Evolutionary conservation across 2,329 filamentous ascomycete species (phyloP), one percentile per base, ranked within the genome.

Genomic region (Alternaria ethzedia): DNA sequence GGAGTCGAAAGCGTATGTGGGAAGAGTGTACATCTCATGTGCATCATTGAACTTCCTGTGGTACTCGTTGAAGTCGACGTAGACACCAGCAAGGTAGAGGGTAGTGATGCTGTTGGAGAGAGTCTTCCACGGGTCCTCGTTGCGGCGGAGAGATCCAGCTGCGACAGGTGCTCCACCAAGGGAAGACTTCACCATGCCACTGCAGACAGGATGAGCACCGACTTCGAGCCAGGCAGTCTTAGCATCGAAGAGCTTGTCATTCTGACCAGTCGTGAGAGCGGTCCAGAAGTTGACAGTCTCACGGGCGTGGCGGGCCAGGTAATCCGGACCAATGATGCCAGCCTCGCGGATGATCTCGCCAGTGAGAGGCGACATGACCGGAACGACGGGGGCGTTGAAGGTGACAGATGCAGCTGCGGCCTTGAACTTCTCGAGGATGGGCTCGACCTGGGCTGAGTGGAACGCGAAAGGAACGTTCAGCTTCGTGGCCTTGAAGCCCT

Each of bases 171-270:
- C 80, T 6, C 81, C 78, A 25, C 86, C 86, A 57, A 91, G 84
- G 5, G 86, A 88, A 15, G 87, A 85, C 81, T 90, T 90, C 67
- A 92, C 85, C 85, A 93, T 89, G 63, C 86, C 86, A 47, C 86
- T 85, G 78, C 88, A 91, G 13, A 93, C 86, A 0, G 90, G 90
- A 71, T 92, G 89, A 41, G 91, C 90, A n/a, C 91, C 91, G 66
- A 93, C 81, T 76, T 94, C 91, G 59, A 94, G 82, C 87, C 88
- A 93, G 28, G 89, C 84, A 6, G 89, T 91, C 79, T 89, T 88
- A 66, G 89, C 87, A 65, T 90, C 85, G 50, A 91, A 87, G 15
- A 85, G 78, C 64, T 85, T 86, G n/a, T 84, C 82, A 54, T 86
- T 82, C 72, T 88, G 85, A 8, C 88, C 89, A 43, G 83, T 83